Evolutionary conservation across 2,329 filamentous ascomycete genomes (phyloP).

Genomic region (Botrytis pseudocinerea): DNA sequence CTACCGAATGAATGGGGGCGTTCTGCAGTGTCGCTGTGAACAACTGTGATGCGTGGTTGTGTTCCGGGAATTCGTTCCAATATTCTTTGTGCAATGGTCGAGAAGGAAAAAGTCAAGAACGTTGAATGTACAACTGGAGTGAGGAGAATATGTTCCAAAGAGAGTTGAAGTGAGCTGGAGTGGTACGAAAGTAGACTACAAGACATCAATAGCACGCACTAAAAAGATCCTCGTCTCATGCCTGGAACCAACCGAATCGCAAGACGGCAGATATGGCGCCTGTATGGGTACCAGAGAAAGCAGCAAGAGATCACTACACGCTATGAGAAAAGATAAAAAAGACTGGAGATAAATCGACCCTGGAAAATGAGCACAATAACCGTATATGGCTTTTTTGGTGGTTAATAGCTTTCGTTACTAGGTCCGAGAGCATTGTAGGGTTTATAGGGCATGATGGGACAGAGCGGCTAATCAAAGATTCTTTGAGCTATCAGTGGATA

Average conservation of each 20-base stretch:
- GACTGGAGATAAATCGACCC: slow-evolving; percentile 37
- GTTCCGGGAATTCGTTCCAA: slow-evolving; percentile 24
- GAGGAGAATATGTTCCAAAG: slow-evolving; percentile 20
- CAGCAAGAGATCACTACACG: slow-evolving; percentile 36
- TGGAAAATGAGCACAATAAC: slow-evolving; percentile 33
- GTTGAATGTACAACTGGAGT: slow-evolving; percentile 31
- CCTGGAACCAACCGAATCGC: slow-evolving; percentile 20
- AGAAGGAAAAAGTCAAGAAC: slow-evolving; percentile 32
- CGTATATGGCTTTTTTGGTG: slow-evolving; percentile 44
- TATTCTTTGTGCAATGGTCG: slow-evolving; percentile 31
- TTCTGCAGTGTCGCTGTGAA: slow-evolving; percentile 31
- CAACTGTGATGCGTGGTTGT: slow-evolving; percentile 34
- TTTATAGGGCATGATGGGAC: slow-evolving; percentile 32
- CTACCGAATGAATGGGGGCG: slow-evolving; percentile 32
- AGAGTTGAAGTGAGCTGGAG: slow-evolving; percentile 8
- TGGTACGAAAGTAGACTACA: slow-evolving; percentile 29
- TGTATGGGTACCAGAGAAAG: slow-evolving; percentile 36
- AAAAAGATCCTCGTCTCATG: slow-evolving; percentile 19
- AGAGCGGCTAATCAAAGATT: slow-evolving; percentile 47
- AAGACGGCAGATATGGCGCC: slow-evolving; percentile 33
- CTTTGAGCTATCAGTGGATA: slow-evolving; percentile 48
- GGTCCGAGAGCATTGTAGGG: slow-evolving; percentile 31
- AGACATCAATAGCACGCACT: slow-evolving; percentile 24
- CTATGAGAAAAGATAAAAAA: slow-evolving; percentile 30
- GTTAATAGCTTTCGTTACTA: slow-evolving; percentile 33